Base-by-base conservation (phyloP, 306 rosid genomes). In the Clitoria ternatea region DNA sequence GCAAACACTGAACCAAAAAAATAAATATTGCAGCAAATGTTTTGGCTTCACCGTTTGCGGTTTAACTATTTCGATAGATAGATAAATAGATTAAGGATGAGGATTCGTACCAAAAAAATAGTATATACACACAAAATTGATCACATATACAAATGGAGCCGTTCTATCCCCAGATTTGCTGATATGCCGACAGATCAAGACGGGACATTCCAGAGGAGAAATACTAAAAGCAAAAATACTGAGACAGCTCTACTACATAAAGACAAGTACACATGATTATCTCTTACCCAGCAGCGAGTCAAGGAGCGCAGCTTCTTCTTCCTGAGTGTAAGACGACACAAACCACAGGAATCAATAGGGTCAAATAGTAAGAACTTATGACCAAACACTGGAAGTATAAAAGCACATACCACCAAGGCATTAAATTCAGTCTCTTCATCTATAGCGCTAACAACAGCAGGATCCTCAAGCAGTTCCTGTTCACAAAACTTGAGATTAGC, bases 361-460 rank as follows among this genome's bases (percentile, higher is more conserved):
- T 61, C 62, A 32, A 47, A n/a, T n/a, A n/a, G n/a, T n/a, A n/a
- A n/a, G n/a, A n/a, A 43, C 23, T 48, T 29, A 10, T 11, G 30
- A 59, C 49, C 35, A 65, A 29, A 35, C 35, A n/a, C 76, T 55
- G 36, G 74, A 61, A 74, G 33, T 73, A 62, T 22, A 71, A 76
- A 78, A 69, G 29, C 49, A 69, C 90, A 36, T 86, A 93, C 97
- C 93, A 86, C 93, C 86, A 93, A 79, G 48, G 98, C 97, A 44
- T 93, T 93, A 68, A 93, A 93, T 84, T 93, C 96, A 10, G 98
- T 93, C 80, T 93, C 98, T 82, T 93, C 97, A 59, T 93, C 98
- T 69, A 87, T 82, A 55, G 89, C 93, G 4, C 97, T 84, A 20
- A 73, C 81, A 68, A 90, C 68, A 23, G 93, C 85, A n/a, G 91